phyloP scores from a whole-genome alignment of 1,284 basidiomycete genomes.

The Rhodotorula mucilaginosa region DNA sequence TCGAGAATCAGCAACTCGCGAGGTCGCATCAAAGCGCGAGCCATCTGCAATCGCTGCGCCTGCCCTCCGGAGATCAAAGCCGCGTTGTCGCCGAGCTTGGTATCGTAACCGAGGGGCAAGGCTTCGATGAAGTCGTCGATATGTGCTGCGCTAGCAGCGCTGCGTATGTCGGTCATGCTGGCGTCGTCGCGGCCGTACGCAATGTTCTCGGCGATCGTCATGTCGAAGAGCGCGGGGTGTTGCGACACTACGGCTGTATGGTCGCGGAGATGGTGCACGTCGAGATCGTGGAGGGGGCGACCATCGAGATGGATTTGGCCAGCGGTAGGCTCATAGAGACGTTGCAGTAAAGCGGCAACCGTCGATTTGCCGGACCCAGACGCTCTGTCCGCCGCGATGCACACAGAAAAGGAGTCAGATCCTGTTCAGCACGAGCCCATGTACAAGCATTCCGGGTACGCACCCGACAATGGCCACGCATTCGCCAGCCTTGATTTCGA shows the following conservation, averaged over 20 bases:
- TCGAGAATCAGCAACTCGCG: conserved; percentile 81
- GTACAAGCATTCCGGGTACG: neutral
- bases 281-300: conserved; percentile 57
- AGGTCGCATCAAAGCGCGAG: conserved; percentile 75
- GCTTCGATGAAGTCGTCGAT: conserved; percentile 81
- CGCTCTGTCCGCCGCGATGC: conserved; percentile 50
- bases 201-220: conserved; percentile 79
- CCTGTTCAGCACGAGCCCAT: neutral
- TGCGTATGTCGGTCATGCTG: conserved; percentile 17
- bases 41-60: conserved; percentile 87
- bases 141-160: conserved; percentile 71
- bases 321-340: conserved; percentile 71
- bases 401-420: neutral
- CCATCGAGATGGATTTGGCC: conserved; percentile 65
- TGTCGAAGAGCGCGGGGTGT: conserved; percentile 80
- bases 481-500: conserved; percentile 71
- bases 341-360: conserved; percentile 73
- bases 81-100: conserved; percentile 82
- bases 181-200: conserved; percentile 61
- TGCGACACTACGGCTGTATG: conserved; percentile 84
- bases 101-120: conserved; percentile 80
- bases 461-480: conserved; percentile 76
- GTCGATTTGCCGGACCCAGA: conserved; percentile 90
- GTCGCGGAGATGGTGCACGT: conserved; percentile 71
- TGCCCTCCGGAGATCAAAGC: conserved; percentile 88